Base-by-base conservation (phyloP, 441 rosid genomes). In the Cnidoscolus chayamansa region DNA sequence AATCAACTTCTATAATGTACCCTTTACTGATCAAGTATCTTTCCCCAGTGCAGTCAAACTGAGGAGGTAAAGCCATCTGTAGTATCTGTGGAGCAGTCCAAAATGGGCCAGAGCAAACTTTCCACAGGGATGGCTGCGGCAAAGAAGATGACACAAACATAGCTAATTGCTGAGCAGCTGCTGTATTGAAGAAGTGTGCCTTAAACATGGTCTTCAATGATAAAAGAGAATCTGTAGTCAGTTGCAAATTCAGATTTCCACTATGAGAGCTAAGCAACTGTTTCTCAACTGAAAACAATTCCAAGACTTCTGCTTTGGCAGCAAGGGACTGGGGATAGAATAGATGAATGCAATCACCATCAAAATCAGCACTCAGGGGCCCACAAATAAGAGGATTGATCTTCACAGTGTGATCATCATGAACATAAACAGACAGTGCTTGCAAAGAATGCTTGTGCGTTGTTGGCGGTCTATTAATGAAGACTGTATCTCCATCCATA, bases 361-460 rank as follows among this genome's bases (percentile, higher is more conserved):
- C 99, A 76, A 95, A 95, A 81, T 95, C 97, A 72, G 98, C 98
- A 82, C 98, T 84, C 54, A 95, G 68, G 0, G 99, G 98, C 54
- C 90, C 85, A 82, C 99, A 95, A 50, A 95, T 93, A 13, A 95
- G 75, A 37, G 98, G 99, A 74, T 95, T 95, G 10, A 95, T 93
- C 84, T 95, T 95, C 53, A 95, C 98, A 0, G 95, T 87, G 78
- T 95, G 97, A 72, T 91, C 99, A 51, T 93, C 96, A 56, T 95
- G 98, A 37, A 93, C 83, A 84, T 95, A 95, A 1, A 89, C 97
- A 4, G 94, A 86, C 32, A 95, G 89, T 1, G 98, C 99, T 81
- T 93, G 99, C 32, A 95, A 72, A 1, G 99, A 93, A 76, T 95
- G 98, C 74, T 95, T 93, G 66, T 95, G 99, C 0, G 97, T 93